Percentiles rank a stretch among this genome's conserved stretches.
Conservation (phyloP, 306 rosid genomes). For the Sechiopsis laciniata region DNA sequence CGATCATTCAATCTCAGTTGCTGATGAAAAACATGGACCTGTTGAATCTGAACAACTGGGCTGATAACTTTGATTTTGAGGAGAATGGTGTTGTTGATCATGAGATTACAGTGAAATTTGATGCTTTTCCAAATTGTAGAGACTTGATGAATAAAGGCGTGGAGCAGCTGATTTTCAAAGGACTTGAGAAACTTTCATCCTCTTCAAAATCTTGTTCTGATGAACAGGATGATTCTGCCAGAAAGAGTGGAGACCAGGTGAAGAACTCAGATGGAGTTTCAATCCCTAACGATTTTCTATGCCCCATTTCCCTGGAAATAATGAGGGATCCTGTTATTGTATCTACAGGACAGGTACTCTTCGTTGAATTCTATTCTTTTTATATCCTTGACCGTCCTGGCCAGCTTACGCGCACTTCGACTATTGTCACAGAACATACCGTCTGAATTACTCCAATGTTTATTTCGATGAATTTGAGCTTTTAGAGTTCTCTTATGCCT, state of each 20-base stretch:
- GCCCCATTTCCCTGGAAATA: slow-evolving; percentile 92
- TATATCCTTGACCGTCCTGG: too few relatives aligned
- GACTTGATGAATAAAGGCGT: slow-evolving; percentile 35
- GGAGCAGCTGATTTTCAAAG: slow-evolving; percentile 30
- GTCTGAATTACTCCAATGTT: neutral
- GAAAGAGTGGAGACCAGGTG: slow-evolving; percentile 31
- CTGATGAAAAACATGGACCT: slow-evolving; percentile 39
- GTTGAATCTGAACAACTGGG: slow-evolving; percentile 37
- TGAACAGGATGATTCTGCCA: slow-evolving; percentile 35
- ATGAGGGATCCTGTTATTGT: slow-evolving; percentile 99
- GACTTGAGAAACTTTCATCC: slow-evolving; percentile 39
- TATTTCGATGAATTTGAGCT: neutral
- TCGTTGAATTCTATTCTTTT: neutral
- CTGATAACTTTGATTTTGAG: slow-evolving; percentile 35
- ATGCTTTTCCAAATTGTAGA: slow-evolving; percentile 25
- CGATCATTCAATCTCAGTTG: slow-evolving; percentile 39
- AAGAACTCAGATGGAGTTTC: slow-evolving; percentile 57
- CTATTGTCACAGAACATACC: too few relatives aligned
- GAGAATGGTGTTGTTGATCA: slow-evolving; percentile 30
- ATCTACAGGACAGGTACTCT: slow-evolving; percentile 86
- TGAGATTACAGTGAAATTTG: slow-evolving; percentile 39
- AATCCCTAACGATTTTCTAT: slow-evolving; percentile 82
- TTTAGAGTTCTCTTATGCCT: neutral
- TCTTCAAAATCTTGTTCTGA: slow-evolving; percentile 36
- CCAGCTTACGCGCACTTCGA: too few relatives aligned